Base-by-base conservation (phyloP, 1,284 basidiomycete genomes). In the Rhodotorula sp. region DNA sequence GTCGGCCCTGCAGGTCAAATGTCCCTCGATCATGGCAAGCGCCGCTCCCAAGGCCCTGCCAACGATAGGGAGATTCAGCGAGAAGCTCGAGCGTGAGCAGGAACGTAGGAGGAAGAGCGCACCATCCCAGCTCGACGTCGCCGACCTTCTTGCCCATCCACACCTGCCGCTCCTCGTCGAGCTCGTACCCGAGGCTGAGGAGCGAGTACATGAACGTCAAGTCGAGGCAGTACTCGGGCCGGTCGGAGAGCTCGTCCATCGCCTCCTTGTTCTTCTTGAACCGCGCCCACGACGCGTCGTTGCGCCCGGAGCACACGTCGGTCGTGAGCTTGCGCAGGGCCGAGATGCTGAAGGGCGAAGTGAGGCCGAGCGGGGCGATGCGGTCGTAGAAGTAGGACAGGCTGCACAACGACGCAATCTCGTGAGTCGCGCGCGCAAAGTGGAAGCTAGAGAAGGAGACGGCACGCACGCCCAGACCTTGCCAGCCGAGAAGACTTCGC, bases 321-420 rank as follows among this genome's bases (percentile, higher is more conserved):
- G 83, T 79, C 0, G 92, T 92, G 57, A 92, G 85, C 1, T 83
- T 79, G 9, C 87, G 87, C 77, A 97, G 84, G 19, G 86, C 85
- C 55, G 86, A 83, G 45, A 95, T 84, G 0, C 85, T 86, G 68
- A 92, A 82, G 16, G 78, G 78, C 45, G 72, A 79, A 19, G 78
- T 80, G 60, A 84, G 82, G 56, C 95, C 85, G 70, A 98, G 87
- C 0, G 94, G 96, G 53, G 86, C 83, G 72, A 97, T 85, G 53
- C 97, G 91, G 84, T 98, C 96, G 84, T 93, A 97, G 83, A 99
- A 98, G 86, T 98, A 99, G 44, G 95, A 97, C 2, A 97, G 86
- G 14, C 95, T 78, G 67, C 25, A 4, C 41, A 44, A 4, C 10
- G 12, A 13, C 14, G n/a, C 41, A 25, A 14, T 91, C 34, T 34